Base-by-base conservation (phyloP, 371 early-diverging fungal genomes). In the Phascolomyces articulosus region DNA sequence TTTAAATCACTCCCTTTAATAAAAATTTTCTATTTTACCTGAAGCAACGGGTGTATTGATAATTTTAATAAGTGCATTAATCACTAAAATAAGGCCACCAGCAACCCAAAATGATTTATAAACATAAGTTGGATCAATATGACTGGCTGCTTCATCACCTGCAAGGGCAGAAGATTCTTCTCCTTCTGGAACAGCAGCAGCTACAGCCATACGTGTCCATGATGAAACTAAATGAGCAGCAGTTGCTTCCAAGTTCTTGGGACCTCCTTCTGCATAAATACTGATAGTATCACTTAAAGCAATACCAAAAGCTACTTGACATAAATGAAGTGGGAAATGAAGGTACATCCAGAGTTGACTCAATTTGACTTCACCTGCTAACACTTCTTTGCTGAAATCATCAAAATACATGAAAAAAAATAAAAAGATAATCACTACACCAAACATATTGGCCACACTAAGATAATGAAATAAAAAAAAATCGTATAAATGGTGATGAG, bases 321-420 rank as follows among this genome's bases (percentile, higher is more conserved):
- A 84, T 2, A 86, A 40, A 58, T 86, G 87, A 1, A 86, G 71
- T 2, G 87, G 87, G 29, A 86, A 75, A 61, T 86, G 87, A n/a
- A 86, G 72, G 41, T 85, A 86, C 55, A 84, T 76, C 87, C 87
- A 86, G 9, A 86, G 70, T 51, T 84, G 85, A 34, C 82, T 83
- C 53, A 82, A 49, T 38, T 73, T 49, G 1, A 74, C 70, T 53
- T 67, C 60, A 51, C 51, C 26, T 11, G 59, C 40, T 20, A 74
- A 48, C 18, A 73, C 66, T 64, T 80, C 81, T 24, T 73, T 72
- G 54, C 68, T 70, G 28, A 82, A 82, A 54, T 82, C 82, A 40
- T 82, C 82, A 70, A 82, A 82, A 41, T 79, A 82, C 82, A 82
- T 82, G 58, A 82, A 82, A 60, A 82, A 82, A 57, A 69, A 82